Percentiles rank a stretch among this genome's conserved stretches.
Conservation (phyloP, 257 asterid genomes). For the Solanum chiquidenum region DNA sequence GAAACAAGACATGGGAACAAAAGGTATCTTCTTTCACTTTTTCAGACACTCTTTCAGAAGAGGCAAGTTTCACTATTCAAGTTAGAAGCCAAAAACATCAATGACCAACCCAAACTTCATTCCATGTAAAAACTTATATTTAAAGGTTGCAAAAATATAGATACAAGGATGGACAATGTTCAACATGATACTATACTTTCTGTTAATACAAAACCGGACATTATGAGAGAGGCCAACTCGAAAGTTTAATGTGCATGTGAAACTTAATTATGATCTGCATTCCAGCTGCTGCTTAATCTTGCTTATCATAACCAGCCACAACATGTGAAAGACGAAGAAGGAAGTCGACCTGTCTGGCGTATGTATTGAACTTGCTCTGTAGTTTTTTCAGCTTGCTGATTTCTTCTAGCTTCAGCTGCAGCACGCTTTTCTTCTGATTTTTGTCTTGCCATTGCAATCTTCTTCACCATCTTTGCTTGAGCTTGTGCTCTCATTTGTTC, state of each 20-base stretch:
- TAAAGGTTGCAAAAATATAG: not conserved
- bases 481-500: constrained; percentile 86
- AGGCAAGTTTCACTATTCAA: not conserved
- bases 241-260: not conserved
- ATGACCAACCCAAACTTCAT: not conserved
- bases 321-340: constrained; percentile 53
- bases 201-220: not conserved
- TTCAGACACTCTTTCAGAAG: not conserved
- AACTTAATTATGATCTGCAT: not conserved
- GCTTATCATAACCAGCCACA: constrained; percentile 64
- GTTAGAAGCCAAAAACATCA: not conserved
- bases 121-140: not conserved
- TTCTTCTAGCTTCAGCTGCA: constrained; percentile 63
- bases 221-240: not conserved
- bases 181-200: not conserved
- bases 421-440: constrained; percentile 75
- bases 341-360: constrained; percentile 75
- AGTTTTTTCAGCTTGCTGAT: constrained; percentile 55
- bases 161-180: not conserved
- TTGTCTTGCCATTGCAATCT: constrained; percentile 78
- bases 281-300: not conserved
- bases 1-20: not conserved
- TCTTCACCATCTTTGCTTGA: constrained; percentile 80
- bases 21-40: not conserved
- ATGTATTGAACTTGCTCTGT: constrained; percentile 69